These are phyloP conservation scores for Colletotrichum sp. DNA, from an alignment of 2,329 filamentous ascomycete genomes.

Conservation along the genomic window DNA sequence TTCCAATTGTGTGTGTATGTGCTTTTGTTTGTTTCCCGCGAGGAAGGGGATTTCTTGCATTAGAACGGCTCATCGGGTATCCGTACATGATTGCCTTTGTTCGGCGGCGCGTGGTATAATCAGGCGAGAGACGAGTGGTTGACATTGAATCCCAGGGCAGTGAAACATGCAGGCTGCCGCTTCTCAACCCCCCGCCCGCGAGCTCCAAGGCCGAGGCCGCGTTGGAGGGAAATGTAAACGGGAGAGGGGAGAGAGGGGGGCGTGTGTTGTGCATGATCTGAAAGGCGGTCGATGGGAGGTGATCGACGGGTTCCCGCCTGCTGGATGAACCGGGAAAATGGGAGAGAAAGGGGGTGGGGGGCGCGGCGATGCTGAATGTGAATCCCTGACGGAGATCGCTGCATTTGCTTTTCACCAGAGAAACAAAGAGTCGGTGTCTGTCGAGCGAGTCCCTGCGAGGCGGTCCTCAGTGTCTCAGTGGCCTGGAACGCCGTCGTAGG, in stretches of 20 bases:
- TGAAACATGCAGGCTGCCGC: conserved; percentile 8
- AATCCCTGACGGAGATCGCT: conserved; percentile 15
- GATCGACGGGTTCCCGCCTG: neutral
- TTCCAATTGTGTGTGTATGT: neutral
- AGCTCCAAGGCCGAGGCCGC: neutral
- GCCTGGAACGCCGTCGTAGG: neutral
- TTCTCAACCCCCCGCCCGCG: neutral
- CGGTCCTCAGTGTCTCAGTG: neutral
- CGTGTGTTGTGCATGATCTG: neutral
- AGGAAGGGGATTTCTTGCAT: neutral
- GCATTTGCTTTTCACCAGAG: neutral
- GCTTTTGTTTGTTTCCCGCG: neutral
- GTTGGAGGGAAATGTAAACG: neutral
- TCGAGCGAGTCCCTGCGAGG: neutral
- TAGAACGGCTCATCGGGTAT: neutral
- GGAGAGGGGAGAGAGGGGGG: neutral
- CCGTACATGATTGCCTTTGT: neutral
- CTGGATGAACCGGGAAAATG: neutral
- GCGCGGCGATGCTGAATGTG: neutral
- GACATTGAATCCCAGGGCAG: neutral
- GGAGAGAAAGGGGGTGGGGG: neutral
- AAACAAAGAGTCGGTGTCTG: neutral
- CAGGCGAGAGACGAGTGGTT: neutral
- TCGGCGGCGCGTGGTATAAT: neutral
- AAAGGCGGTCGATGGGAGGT: neutral